Percentiles rank a stretch among this genome's conserved stretches.
These are phyloP conservation scores for Solanum hybrid DNA, from an alignment of 305 asterid species.

Conservation along the genomic window DNA sequence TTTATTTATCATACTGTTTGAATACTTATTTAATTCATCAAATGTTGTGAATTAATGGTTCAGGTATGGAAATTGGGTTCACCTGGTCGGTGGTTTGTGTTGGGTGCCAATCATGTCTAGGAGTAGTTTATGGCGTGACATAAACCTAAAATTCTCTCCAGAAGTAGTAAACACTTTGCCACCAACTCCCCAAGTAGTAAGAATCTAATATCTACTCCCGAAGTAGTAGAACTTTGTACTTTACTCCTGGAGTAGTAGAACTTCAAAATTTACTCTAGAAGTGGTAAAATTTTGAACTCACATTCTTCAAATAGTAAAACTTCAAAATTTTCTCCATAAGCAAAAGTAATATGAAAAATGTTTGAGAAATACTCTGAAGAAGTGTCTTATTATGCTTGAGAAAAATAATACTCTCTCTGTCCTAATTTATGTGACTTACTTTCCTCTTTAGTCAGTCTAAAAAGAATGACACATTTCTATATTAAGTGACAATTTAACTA, in stretches of 20 bases:
- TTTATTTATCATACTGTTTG: not conserved
- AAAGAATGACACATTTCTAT: too few relatives aligned
- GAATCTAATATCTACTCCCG: not conserved
- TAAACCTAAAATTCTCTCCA: not conserved
- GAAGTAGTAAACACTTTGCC: not conserved
- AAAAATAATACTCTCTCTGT: too few relatives aligned
- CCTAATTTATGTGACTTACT: not conserved
- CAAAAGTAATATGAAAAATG: not conserved
- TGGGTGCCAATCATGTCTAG: not conserved
- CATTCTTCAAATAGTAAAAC: not conserved
- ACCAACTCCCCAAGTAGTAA: not conserved
- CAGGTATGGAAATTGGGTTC: not conserved
- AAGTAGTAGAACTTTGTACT: not conserved
- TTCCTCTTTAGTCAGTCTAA: too few relatives aligned
- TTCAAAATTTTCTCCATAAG: not conserved
- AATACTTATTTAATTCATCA: not conserved
- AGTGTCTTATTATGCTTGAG: not conserved
- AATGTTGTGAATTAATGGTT: not conserved
- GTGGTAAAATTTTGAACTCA: not conserved
- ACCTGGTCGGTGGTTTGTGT: not conserved
- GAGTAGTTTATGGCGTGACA: not conserved
- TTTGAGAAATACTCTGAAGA: not conserved
- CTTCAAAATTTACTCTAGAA: not conserved
- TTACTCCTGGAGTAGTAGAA: not conserved
- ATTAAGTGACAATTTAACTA: too few relatives aligned